Evolutionary conservation across 2,329 filamentous ascomycete genomes (phyloP), one percentile per base, ranked within the genome.

Genomic region (Penicillium sp.): DNA sequence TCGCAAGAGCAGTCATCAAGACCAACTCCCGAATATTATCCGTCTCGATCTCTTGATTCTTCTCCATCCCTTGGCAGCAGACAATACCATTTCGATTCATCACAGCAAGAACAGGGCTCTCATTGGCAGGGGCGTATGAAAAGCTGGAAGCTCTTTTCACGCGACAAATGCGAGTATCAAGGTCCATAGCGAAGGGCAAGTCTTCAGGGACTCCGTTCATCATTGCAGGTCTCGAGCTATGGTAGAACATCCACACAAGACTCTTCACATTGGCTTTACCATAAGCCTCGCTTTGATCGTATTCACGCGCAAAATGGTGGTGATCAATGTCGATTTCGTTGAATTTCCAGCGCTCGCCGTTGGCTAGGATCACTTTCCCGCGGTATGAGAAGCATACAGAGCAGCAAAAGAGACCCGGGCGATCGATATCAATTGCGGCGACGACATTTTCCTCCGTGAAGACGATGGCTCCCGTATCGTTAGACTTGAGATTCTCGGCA

Each of bases 71-170:
- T 9, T 55, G 15, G 10, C 51, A 47, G 15, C 42, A 55, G 17
- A 59, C 19, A 49, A 59, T 26, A 4, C 58, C 50, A 10, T 59
- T 26, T 24, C 38, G 58, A 17, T 59, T 59, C 58, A 59, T 59
- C 6, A 59, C 24, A 1, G 58, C 58, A 6, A 59, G 37, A n/a
- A 51, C 45, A 13, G 26, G 19, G 7, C 47, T 9, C 40, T 13
- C 12, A 8, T 6, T 4, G 13, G 8, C 2, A 7, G n/a, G n/a
- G n/a, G 19, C n/a, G 9, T 42, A 28, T 12, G n/a, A 13, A 12
- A n/a, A n/a, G 1, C 6, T 13, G 3, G 30, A 35, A 24, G 26
- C 26, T 1, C 49, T n/a, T 19, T 54, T 60, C n/a, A 60, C 13
- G 9, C 44, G 33, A 19, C 58, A 60, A 15, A 56, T 40, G 12